Evolutionary conservation across 2,329 filamentous ascomycete species (phyloP).

Genomic region (Calonectria crousiana): DNA sequence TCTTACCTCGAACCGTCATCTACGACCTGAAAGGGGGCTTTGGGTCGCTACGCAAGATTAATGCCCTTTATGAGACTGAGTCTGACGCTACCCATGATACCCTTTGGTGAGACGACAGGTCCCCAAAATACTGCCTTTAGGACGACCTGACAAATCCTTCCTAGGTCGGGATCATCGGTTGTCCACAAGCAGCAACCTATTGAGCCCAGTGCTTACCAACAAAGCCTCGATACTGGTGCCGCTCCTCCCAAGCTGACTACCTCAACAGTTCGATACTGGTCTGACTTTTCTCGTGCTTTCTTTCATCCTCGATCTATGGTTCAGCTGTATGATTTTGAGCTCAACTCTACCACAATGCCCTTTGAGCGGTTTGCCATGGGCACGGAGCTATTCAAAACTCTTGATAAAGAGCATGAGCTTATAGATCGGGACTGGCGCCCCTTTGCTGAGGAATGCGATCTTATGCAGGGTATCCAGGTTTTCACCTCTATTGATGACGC

Average conservation of each 20-base stretch:
- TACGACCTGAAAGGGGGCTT: slow-evolving; percentile 97
- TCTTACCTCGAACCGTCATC: slow-evolving; percentile 89
- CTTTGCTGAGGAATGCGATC: slow-evolving; percentile 93
- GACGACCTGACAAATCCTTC: neutral
- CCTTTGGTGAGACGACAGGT: slow-evolving; percentile 48
- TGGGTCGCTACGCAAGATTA: slow-evolving; percentile 87
- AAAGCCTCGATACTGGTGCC: slow-evolving; percentile 79
- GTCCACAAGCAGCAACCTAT: slow-evolving; percentile 78
- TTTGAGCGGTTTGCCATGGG: slow-evolving; percentile 93
- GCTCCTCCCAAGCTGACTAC: slow-evolving; percentile 75
- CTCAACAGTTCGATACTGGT: slow-evolving; percentile 91
- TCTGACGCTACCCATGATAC: slow-evolving; percentile 48
- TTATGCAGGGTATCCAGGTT: slow-evolving; percentile 88
- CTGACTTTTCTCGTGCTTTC: slow-evolving; percentile 92
- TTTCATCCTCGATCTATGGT: slow-evolving; percentile 91
- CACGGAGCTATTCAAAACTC: slow-evolving; percentile 77
- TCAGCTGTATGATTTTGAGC: slow-evolving; percentile 88
- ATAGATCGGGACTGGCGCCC: slow-evolving; percentile 90
- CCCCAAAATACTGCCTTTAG: neutral
- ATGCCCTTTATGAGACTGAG: slow-evolving; percentile 81
- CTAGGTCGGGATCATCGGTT: slow-evolving; percentile 75
- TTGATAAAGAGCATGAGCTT: slow-evolving; percentile 86
- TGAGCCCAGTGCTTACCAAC: slow-evolving; percentile 79
- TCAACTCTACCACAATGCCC: slow-evolving; percentile 83
- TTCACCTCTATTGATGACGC: slow-evolving; percentile 80